Evolutionary conservation across 1,284 basidiomycete genomes (phyloP).

Genomic region (Ganoderma boninense): DNA sequence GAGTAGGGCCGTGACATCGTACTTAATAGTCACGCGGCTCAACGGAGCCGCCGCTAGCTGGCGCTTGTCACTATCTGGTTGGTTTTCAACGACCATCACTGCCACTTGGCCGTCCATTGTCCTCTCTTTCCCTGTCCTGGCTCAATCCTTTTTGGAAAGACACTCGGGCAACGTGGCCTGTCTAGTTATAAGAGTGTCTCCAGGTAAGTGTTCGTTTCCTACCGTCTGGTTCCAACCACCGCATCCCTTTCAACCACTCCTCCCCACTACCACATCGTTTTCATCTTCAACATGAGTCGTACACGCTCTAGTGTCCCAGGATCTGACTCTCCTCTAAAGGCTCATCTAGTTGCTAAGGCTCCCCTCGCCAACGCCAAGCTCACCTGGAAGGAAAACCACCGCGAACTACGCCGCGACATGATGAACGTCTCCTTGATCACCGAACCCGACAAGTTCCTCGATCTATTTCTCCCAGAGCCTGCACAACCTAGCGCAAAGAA

Average conservation of each 20-base stretch:
- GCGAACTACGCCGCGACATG: constrained; percentile 6
- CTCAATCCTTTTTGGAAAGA: too few species aligned
- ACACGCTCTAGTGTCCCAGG: background rate
- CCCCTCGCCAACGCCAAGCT: too few species aligned
- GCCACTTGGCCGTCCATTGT: too few species aligned
- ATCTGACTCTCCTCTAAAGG: background rate
- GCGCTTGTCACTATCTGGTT: too few species aligned
- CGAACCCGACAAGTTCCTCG: constrained; percentile 4
- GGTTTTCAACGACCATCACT: too few species aligned
- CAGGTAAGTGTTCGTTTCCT: background rate
- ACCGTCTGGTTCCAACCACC: background rate
- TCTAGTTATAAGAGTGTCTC: background rate
- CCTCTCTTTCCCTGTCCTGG: too few species aligned
- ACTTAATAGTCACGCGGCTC: too few species aligned
- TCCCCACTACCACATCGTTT: background rate
- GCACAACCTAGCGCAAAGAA: background rate
- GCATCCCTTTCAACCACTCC: background rate
- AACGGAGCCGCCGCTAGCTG: too few species aligned
- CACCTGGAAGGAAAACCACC: too few species aligned
- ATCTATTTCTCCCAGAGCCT: background rate
- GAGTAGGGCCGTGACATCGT: too few species aligned
- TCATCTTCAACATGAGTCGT: background rate
- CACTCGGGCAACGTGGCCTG: too few species aligned
- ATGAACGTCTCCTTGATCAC: background rate
- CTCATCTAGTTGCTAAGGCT: too few species aligned